phyloP scores from a whole-genome alignment of 1,284 basidiomycete genomes.

The Xerocomus alliaceus region DNA sequence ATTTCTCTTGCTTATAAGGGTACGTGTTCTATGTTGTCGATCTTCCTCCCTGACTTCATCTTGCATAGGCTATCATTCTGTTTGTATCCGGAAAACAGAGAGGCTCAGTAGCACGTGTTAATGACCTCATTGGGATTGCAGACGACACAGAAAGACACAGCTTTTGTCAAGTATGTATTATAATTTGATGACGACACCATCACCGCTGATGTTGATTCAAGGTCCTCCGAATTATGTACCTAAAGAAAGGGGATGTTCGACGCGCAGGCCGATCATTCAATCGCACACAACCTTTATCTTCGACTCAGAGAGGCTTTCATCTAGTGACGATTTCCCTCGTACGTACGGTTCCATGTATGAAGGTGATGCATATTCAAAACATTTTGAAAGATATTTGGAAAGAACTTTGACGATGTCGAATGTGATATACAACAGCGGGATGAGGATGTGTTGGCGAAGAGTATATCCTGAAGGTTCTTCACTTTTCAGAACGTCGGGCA shows the following conservation, averaged over 20 bases:
- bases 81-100: neutral
- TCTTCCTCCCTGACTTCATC: too few relatives aligned
- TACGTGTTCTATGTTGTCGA: neutral
- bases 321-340: neutral
- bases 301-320: neutral
- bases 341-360: neutral
- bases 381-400: neutral
- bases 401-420: neutral
- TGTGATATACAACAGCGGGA: neutral
- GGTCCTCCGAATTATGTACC: conserved; percentile 2
- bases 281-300: neutral
- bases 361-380: neutral
- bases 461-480: neutral
- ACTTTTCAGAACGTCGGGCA: neutral
- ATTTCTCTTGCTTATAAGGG: neutral
- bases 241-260: neutral
- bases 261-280: neutral
- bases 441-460: neutral
- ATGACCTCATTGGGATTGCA: neutral
- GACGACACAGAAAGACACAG: neutral
- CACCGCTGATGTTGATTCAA: neutral
- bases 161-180: neutral
- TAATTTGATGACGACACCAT: neutral
- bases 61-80: neutral
- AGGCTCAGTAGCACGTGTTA: neutral